phyloP scores from a whole-genome alignment of 805 yeast species.

The Metschnikowia peoriensis region DNA sequence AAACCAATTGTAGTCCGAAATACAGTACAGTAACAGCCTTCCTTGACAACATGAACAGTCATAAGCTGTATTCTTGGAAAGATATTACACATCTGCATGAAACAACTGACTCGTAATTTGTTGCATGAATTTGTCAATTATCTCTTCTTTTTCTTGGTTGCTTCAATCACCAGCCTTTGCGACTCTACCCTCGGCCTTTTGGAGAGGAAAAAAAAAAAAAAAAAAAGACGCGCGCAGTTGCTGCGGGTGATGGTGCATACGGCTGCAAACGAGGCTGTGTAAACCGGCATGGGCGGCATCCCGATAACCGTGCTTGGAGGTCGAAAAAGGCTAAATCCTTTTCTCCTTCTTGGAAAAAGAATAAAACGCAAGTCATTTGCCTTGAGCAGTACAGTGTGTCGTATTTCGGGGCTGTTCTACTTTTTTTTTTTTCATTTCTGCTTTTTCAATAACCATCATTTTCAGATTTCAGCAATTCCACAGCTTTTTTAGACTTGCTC shows the following conservation, averaged over 20 bases:
- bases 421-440: background rate
- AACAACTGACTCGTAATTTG: background rate
- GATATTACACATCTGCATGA: background rate
- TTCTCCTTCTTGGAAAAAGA: background rate
- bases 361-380: constrained; percentile 2
- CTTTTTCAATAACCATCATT: background rate
- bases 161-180: background rate
- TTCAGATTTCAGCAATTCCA: background rate
- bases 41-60: background rate
- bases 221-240: background rate
- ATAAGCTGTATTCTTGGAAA: background rate
- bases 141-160: background rate
- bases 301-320: constrained; percentile 3
- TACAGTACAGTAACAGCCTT: background rate
- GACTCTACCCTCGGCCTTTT: background rate
- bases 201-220: background rate
- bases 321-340: constrained; percentile 3
- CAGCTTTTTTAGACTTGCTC: background rate
- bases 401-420: background rate
- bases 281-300: constrained; percentile 4
- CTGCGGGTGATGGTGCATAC: constrained; percentile 5
- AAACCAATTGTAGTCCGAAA: background rate
- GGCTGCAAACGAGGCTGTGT: constrained; percentile 20
- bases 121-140: background rate
- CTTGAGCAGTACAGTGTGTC: background rate